Evolutionary conservation across 2,329 filamentous ascomycete species (phyloP).

Genomic region (Periglandula ipomoeae): DNA sequence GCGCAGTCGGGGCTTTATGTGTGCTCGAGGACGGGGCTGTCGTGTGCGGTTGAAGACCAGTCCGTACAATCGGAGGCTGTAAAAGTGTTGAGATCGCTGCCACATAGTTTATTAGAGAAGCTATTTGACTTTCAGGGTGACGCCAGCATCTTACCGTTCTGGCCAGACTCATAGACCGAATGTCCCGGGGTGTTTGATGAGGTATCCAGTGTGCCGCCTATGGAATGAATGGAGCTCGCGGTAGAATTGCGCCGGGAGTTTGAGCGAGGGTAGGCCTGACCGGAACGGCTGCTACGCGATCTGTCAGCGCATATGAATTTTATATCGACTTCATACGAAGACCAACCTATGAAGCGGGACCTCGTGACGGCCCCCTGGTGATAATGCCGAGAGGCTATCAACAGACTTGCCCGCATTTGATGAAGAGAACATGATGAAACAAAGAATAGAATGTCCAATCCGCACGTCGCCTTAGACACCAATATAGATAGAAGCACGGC

Average conservation of each 20-base stretch:
- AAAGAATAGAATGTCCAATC: constrained; percentile 3
- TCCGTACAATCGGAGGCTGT: constrained; percentile 81
- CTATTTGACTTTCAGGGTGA: neutral
- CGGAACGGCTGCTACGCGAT: constrained; percentile 29
- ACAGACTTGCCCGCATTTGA: constrained; percentile 53
- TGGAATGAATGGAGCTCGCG: constrained; percentile 78
- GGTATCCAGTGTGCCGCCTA: constrained; percentile 74
- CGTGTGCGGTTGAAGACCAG: constrained; percentile 73
- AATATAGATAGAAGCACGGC: neutral
- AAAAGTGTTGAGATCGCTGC: constrained; percentile 87
- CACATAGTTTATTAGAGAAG: neutral
- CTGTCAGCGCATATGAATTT: constrained; percentile 12
- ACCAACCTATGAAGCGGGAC: constrained; percentile 51
- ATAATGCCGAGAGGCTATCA: constrained; percentile 51
- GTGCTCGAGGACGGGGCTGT: constrained; percentile 58
- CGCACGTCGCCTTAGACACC: neutral
- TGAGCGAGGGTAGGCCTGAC: constrained; percentile 36
- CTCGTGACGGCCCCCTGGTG: constrained; percentile 41
- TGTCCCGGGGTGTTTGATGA: constrained; percentile 46
- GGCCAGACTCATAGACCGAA: constrained; percentile 60
- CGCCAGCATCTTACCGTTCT: constrained; percentile 56
- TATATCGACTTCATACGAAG: neutral
- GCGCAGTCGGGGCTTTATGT: constrained; percentile 73
- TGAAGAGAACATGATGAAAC: constrained; percentile 49
- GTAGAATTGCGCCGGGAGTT: constrained; percentile 65